A percentile compares a stretch with the other conserved stretches of the same genome.
Evolutionary conservation across 495 filamentous ascomycete species (phyloP).

Genomic region (Trichoderma asperelloides): DNA sequence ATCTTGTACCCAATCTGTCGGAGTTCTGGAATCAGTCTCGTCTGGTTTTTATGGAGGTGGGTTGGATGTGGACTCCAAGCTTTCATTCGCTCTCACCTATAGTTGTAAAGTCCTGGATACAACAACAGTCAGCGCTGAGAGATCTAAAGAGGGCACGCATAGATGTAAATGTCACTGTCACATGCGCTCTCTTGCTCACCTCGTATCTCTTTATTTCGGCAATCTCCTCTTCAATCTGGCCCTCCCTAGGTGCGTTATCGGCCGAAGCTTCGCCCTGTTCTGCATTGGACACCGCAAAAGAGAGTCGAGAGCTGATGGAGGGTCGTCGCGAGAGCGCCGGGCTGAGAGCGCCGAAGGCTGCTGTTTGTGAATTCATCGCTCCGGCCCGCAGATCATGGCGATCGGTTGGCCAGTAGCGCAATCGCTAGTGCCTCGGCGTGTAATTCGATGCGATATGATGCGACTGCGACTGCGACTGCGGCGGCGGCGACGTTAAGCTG

Average conservation of each 20-base stretch:
- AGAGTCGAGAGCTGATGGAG: constrained; percentile 62
- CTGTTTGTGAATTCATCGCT: constrained; percentile 26
- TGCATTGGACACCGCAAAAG: constrained; percentile 55
- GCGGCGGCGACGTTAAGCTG: background rate
- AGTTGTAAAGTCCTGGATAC: constrained; percentile 65
- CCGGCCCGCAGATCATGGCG: constrained; percentile 18
- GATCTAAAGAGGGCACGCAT: background rate
- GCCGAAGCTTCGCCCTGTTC: constrained; percentile 47
- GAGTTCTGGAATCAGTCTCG: background rate
- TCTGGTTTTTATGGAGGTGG: background rate
- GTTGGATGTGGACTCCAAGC: background rate
- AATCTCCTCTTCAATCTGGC: constrained; percentile 86
- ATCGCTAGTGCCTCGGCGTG: background rate
- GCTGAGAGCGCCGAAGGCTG: constrained; percentile 29
- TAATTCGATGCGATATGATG: background rate
- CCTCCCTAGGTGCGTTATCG: constrained; percentile 27
- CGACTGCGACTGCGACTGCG: background rate
- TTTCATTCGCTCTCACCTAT: constrained; percentile 50
- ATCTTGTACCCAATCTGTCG: constrained; percentile 90
- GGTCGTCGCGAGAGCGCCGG: constrained; percentile 34
- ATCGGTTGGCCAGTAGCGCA: background rate
- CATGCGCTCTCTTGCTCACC: constrained; percentile 27
- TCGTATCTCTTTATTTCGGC: constrained; percentile 97
- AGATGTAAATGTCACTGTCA: background rate
- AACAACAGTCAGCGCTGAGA: constrained; percentile 11